Base-by-base conservation (phyloP, 441 rosid genomes). In the Eruca vesicaria region DNA sequence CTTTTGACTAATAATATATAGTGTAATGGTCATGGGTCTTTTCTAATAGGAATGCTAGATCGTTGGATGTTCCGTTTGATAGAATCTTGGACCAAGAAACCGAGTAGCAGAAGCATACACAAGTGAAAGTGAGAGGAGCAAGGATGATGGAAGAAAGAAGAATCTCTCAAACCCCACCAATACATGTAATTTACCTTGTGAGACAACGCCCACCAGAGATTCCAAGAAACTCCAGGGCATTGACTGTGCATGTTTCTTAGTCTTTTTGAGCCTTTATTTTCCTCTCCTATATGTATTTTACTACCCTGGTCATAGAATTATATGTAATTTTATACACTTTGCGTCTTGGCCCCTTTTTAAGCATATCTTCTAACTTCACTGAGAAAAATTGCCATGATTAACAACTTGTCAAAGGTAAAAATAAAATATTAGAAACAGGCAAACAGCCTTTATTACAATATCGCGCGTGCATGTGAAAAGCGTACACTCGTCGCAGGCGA, bases 11-110 rank as follows among this genome's bases (percentile, higher is more conserved):
- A 36, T n/a, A n/a, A n/a, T n/a, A n/a, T 48, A 9, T 50, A 26
- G n/a, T 43, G 55, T 32, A 6, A 36, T n/a, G 26, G 26, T 23
- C 33, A 48, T 31, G 63, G 63, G 56, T 71, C 45, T 73, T 50
- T n/a, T n/a, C n/a, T 1, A 57, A 77, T 85, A 96, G 97, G 99
- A 79, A 88, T 96, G 97, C 81, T 96, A 72, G 99, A 96, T 82
- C 90, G 99, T 63, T 96, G 99, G 99, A 91, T 93, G 97, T 93
- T 72, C 79, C 88, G 93, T 60, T 77, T 96, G 38, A 67, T 93
- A 16, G 97, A 91, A 79, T 89, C 83, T 0, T 41, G 88, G 48
- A 86, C 81, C 18, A 88, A 88, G 82, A 87, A 87, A 72, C 85
- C 88, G 63, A 83, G 74, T 8, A 31, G 74, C 9, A 82, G 90